Conservation (phyloP, 2,329 filamentous ascomycete species). For the Cryphonectria parasitica region DNA sequence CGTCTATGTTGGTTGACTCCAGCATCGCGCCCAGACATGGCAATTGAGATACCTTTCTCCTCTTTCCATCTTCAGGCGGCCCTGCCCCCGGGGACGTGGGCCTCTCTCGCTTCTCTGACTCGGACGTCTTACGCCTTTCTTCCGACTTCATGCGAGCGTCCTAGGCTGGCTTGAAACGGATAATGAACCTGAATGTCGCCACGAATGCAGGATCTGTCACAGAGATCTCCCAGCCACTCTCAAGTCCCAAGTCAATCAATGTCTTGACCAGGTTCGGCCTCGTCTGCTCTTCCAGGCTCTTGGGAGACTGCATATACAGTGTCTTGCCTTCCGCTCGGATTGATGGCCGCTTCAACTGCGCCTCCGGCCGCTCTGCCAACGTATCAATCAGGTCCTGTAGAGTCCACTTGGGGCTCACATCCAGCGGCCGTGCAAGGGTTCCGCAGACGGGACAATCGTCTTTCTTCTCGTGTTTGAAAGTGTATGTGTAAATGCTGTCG, state of each 20-base stretch:
- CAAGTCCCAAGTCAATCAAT: slow-evolving; percentile 71
- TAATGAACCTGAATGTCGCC: slow-evolving; percentile 64
- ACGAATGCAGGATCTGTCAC: slow-evolving; percentile 90
- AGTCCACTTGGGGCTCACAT: slow-evolving; percentile 71
- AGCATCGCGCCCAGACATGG: neutral
- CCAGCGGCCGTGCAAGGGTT: slow-evolving; percentile 74
- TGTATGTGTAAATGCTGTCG: slow-evolving; percentile 95
- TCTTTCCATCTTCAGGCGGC: slow-evolving; percentile 8
- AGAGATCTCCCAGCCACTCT: slow-evolving; percentile 84
- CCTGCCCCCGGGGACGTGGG: neutral
- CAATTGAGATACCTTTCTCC: slow-evolving; percentile 4
- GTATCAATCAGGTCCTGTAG: slow-evolving; percentile 85
- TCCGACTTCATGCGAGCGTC: slow-evolving; percentile 8
- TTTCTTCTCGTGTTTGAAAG: slow-evolving; percentile 93
- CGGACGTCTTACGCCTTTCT: neutral
- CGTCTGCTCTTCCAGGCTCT: slow-evolving; percentile 81
- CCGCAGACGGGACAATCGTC: slow-evolving; percentile 94
- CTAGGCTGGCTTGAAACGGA: slow-evolving; percentile 48
- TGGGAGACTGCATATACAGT: slow-evolving; percentile 86
- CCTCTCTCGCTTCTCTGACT: slow-evolving; percentile 6
- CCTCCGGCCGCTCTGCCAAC: slow-evolving; percentile 80
- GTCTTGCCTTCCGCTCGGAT: slow-evolving; percentile 79
- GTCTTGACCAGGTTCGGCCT: slow-evolving; percentile 80
- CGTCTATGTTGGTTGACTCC: neutral
- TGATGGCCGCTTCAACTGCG: slow-evolving; percentile 92